Conservation (phyloP, 78 protist species). For the Reticulomyxa filosa region DNA sequence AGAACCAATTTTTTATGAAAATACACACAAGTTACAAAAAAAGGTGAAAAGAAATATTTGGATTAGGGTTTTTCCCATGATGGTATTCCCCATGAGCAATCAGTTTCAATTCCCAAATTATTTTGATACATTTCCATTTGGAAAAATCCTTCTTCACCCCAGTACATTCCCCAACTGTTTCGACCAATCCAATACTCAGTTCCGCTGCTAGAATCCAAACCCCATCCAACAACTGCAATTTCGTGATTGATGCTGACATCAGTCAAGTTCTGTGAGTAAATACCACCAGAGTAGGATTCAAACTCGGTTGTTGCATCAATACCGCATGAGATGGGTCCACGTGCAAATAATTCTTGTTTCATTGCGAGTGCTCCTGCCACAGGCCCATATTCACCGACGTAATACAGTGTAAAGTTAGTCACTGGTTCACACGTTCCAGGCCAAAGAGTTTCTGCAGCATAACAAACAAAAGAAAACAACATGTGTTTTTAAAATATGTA, state of each 20-base stretch:
- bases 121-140: neutral
- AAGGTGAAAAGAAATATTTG: too few relatives aligned
- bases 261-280: neutral
- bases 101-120: conserved; percentile 7
- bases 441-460: conserved; percentile 6
- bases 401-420: neutral
- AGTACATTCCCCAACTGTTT: conserved; percentile 13
- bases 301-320: conserved; percentile 12
- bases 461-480: neutral
- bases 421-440: neutral
- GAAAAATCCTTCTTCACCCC: neutral
- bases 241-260: conserved; percentile 13
- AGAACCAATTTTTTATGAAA: too few relatives aligned
- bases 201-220: neutral
- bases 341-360: conserved; percentile 17
- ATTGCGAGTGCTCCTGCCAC: conserved; percentile 8
- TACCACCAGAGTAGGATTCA: conserved; percentile 14
- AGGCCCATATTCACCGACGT: neutral
- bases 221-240: conserved; percentile 29
- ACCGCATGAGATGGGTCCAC: conserved; percentile 34
- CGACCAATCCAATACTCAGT: conserved; percentile 16
- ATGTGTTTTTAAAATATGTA: too few relatives aligned
- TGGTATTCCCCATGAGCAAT: conserved; percentile 14
- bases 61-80: too few relatives aligned
- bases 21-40: too few relatives aligned